Evolutionary conservation across 129 eudicot genomes (phyloP).

Genomic region (Sambucus nigra): DNA sequence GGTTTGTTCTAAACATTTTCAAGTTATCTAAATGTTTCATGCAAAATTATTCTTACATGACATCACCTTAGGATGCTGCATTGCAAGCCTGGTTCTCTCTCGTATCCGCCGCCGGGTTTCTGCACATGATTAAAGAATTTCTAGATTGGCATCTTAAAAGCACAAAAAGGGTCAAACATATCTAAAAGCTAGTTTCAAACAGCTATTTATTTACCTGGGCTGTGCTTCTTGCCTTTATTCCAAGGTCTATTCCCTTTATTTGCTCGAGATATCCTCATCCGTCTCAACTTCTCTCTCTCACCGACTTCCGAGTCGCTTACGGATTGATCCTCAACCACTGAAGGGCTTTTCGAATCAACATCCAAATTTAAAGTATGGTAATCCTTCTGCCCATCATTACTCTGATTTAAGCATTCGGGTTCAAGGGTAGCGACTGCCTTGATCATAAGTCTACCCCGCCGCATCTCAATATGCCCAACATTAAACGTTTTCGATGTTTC

Average conservation of each 20-base stretch:
- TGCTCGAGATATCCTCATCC: conserved; percentile 82
- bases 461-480: conserved; percentile 6
- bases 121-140: conserved; percentile 27
- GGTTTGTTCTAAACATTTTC: neutral
- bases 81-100: conserved; percentile 83
- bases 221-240: conserved; percentile 88
- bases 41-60: conserved; percentile 40
- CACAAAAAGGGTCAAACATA: neutral
- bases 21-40: neutral
- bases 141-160: neutral
- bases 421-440: conserved; percentile 75
- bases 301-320: conserved; percentile 32
- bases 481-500: conserved; percentile 5
- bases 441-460: conserved; percentile 30
- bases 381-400: conserved; percentile 10
- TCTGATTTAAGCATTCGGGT: conserved; percentile 19
- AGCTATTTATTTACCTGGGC: conserved; percentile 41
- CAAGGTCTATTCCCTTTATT: conserved; percentile 73
- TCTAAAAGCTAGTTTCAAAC: neutral
- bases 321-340: conserved; percentile 16
- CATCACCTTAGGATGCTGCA: conserved; percentile 92
- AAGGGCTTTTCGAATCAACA: conserved; percentile 11
- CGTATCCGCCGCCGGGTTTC: conserved; percentile 65
- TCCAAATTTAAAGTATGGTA: conserved; percentile 10
- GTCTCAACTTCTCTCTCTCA: conserved; percentile 70